Evolutionary conservation across 768 basidiomycete genomes (phyloP).

Genomic region (Hericium erinaceus): DNA sequence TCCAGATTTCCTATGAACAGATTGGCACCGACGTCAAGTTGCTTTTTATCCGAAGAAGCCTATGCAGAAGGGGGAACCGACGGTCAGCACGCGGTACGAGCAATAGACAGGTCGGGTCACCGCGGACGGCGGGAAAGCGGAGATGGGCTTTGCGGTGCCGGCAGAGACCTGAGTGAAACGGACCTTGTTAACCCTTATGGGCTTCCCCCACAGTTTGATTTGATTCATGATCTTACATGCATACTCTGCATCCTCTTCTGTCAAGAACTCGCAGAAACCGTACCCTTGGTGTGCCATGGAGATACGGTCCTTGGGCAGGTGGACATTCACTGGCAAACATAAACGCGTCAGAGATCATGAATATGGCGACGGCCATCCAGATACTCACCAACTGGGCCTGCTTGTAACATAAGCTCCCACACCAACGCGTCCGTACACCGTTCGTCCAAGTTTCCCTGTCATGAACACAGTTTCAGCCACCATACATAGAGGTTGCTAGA

Average conservation of each 20-base stretch:
- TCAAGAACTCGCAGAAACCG: conserved; percentile 98
- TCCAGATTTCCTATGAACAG: conserved; percentile 94
- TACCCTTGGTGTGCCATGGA: conserved; percentile 99
- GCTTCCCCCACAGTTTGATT: conserved; percentile 98
- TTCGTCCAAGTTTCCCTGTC: conserved; percentile 93
- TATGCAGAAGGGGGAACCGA: conserved; percentile 21
- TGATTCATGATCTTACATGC: conserved; percentile 99
- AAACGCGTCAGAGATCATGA: not conserved
- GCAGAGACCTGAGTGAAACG: conserved; percentile 19
- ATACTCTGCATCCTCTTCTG: conserved; percentile 98
- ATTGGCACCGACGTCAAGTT: conserved; percentile 96
- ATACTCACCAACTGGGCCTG: conserved; percentile 89
- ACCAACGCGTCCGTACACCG: conserved; percentile 87
- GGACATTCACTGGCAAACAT: conserved; percentile 71
- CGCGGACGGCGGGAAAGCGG: not conserved
- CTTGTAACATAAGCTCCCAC: conserved; percentile 98
- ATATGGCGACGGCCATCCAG: not conserved
- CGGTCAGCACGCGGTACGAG: not conserved
- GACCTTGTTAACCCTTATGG: conserved; percentile 97
- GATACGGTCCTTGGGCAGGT: conserved; percentile 96
- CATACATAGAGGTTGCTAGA: no score
- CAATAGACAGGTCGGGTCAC: not conserved
- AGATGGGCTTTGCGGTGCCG: not conserved
- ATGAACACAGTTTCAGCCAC: not conserved
- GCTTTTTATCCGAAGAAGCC: conserved; percentile 98